phyloP scores from a whole-genome alignment of 306 rosid species.

The Fragaria ananassa region DNA sequence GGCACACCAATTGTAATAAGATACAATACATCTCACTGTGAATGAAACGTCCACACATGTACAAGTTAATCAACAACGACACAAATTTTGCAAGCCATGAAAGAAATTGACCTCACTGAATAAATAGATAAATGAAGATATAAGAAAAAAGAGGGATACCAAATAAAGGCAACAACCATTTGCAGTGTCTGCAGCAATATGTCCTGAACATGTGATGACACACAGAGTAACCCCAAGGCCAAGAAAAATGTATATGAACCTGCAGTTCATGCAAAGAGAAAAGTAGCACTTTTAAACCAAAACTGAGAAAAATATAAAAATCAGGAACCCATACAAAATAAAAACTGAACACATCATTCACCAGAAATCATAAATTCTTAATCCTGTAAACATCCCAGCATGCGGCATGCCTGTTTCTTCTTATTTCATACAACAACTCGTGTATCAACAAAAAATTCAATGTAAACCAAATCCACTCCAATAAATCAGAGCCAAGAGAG shows the following conservation, averaged over 20 bases:
- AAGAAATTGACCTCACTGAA: background rate
- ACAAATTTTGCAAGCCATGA: background rate
- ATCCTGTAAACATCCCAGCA: background rate
- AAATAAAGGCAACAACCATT: conserved; percentile 78
- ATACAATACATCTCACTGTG: background rate
- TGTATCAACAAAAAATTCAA: background rate
- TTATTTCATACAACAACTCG: background rate
- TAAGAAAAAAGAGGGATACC: conserved; percentile 54
- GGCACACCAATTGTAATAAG: background rate
- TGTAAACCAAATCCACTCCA: background rate
- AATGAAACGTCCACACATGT: background rate
- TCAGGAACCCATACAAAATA: no score
- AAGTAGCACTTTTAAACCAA: no score
- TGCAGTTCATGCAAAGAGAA: conserved; percentile 26
- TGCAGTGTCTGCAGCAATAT: conserved; percentile 73
- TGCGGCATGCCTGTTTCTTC: background rate
- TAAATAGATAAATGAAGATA: background rate
- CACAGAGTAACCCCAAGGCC: conserved; percentile 63
- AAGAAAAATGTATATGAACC: conserved; percentile 76
- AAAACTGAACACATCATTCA: background rate
- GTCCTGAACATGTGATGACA: conserved; percentile 72
- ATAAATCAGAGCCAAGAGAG: background rate
- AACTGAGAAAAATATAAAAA: no score
- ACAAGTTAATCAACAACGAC: background rate
- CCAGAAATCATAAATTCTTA: background rate